phyloP scores from a whole-genome alignment of 73 alveolate genomes.

The Symbiodinium natans region DNA sequence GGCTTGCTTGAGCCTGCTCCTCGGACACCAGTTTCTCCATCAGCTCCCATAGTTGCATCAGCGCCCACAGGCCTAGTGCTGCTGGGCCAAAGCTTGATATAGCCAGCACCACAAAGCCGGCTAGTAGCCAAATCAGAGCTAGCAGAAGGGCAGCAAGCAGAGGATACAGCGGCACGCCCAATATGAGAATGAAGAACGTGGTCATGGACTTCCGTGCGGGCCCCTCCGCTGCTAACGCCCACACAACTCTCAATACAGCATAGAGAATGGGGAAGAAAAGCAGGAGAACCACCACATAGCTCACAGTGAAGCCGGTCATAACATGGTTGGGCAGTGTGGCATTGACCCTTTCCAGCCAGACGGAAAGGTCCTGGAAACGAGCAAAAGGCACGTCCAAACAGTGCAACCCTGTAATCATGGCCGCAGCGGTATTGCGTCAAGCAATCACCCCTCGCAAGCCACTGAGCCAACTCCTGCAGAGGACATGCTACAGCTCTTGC shows the following conservation, averaged over 20 bases:
- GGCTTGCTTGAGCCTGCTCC: neutral
- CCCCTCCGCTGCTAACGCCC: slow-evolving; percentile 45
- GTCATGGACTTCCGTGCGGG: slow-evolving; percentile 78
- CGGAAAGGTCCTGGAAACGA: slow-evolving; percentile 20
- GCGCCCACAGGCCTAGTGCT: neutral
- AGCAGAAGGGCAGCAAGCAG: slow-evolving; percentile 45
- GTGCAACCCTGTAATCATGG: neutral
- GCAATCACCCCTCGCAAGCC: too few species aligned
- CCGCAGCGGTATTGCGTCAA: neutral
- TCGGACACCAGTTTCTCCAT: neutral
- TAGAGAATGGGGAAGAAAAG: slow-evolving; percentile 44
- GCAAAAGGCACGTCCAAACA: neutral
- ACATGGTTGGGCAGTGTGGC: slow-evolving; percentile 40
- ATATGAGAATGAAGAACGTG: slow-evolving; percentile 23
- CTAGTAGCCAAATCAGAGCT: slow-evolving; percentile 27
- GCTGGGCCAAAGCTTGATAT: slow-evolving; percentile 32
- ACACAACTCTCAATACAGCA: slow-evolving; percentile 20
- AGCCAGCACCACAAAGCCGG: slow-evolving; percentile 12
- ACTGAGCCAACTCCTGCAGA: too few species aligned
- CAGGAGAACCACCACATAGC: neutral
- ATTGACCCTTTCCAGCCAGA: slow-evolving; percentile 33
- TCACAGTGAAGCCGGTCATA: slow-evolving; percentile 43
- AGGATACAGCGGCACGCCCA: slow-evolving; percentile 51
- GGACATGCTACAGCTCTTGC: too few species aligned
- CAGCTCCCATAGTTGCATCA: slow-evolving; percentile 31